Evolutionary conservation across 2,329 filamentous ascomycete genomes (phyloP), one percentile per base, ranked within the genome.

Genomic region (Penicillium aurantiogriseum): DNA sequence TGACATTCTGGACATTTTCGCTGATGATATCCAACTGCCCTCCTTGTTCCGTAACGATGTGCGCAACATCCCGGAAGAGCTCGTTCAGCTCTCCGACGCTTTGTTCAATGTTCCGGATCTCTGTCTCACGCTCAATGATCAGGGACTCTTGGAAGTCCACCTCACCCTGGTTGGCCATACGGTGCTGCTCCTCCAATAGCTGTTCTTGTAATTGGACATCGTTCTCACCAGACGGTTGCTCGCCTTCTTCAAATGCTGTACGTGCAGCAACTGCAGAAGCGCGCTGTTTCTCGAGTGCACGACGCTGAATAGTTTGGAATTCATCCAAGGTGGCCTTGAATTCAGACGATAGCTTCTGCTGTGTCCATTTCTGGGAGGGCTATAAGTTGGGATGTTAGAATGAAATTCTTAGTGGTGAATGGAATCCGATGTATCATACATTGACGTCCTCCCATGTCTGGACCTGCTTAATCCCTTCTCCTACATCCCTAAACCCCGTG

Each of bases 31-130:
- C 89, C 31, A 99, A 81, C 75, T 90, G 86, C 67, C 91, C 90
- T 50, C 94, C 94, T 77, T 99, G 94, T 77, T 97, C 93, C 60
- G 86, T 86, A 50, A 99, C 92, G 74, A 99, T 97, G 74, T 96
- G 92, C 46, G 93, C 94, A n/a, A 99, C 92, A 79, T 99, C 93
- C 62, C 92, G 85, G 81, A 99, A 99, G 43, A 99, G 83, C 70
- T 97, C 94, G 69, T 99, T 99, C 61, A 99, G 80, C 70, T 99
- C 94, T 54, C 90, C 90, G 7, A 99, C 94, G 54, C 90, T 92
- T 75, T 97, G 92, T 78, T 97, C 94, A 69, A 99, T 99, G 72
- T 96, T 95, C 61, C 92, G 88, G 65, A 99, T 99, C 79, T 99
- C 94, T 56, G 91, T 87, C 76, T 99, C 94, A 53, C 95, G 92